Percentiles rank a stretch among this genome's conserved stretches.
phyloP scores from a whole-genome alignment of 2,329 filamentous ascomycete genomes.

The Colletotrichum lentis region DNA sequence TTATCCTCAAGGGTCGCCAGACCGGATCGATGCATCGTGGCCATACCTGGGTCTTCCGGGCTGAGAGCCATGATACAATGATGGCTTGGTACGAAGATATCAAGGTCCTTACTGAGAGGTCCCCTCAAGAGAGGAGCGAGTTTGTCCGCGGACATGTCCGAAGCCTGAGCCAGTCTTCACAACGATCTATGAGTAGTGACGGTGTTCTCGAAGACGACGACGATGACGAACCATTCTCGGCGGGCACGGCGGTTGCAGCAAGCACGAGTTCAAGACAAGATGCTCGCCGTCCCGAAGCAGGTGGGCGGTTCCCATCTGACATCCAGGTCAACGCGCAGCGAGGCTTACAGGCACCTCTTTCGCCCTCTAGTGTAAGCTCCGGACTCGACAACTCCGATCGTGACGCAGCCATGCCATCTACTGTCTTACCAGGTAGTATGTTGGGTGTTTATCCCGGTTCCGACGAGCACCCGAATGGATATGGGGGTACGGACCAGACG shows the following conservation, averaged over 20 bases:
- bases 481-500: constrained; percentile 56
- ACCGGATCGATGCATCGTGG: constrained; percentile 90
- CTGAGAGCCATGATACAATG: constrained; percentile 88
- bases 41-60: constrained; percentile 76
- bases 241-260: constrained; percentile 63
- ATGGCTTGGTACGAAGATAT: constrained; percentile 96
- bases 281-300: constrained; percentile 80
- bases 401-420: constrained; percentile 67
- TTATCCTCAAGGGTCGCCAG: constrained; percentile 95
- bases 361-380: constrained; percentile 84
- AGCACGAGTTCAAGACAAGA: constrained; percentile 60
- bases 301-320: constrained; percentile 96
- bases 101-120: constrained; percentile 86
- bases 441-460: neutral
- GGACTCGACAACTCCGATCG: constrained; percentile 60
- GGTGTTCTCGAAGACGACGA: constrained; percentile 81
- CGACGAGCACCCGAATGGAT: constrained; percentile 44
- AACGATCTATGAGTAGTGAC: constrained; percentile 74
- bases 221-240: constrained; percentile 70
- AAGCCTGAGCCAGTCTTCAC: constrained; percentile 74
- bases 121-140: constrained; percentile 84
- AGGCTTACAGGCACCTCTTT: constrained; percentile 80
- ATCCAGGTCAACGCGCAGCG: constrained; percentile 80
- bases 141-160: constrained; percentile 86
- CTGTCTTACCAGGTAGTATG: constrained; percentile 54